Evolutionary conservation across 257 asterid species (phyloP).

Genomic region (Eustoma russellianum): DNA sequence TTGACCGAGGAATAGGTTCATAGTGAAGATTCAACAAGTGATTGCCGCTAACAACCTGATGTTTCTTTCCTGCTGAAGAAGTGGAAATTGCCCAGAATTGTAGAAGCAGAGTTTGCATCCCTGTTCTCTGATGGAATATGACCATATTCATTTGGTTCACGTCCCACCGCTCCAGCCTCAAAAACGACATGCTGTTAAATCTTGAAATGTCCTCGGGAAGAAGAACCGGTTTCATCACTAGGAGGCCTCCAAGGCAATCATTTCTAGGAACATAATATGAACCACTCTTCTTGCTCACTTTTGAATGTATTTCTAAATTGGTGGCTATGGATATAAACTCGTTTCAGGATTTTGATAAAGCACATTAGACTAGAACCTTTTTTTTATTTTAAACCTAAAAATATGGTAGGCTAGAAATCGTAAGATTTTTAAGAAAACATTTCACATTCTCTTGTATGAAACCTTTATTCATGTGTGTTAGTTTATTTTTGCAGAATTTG

Average conservation of each 20-base stretch:
- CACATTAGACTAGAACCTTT: too few relatives aligned
- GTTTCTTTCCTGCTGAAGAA: conserved; percentile 38
- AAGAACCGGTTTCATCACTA: conserved; percentile 18
- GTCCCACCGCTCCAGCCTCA: not conserved
- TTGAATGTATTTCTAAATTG: too few relatives aligned
- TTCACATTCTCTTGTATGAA: too few relatives aligned
- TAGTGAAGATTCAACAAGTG: conserved; percentile 88
- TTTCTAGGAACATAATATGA: too few relatives aligned
- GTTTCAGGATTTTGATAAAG: too few relatives aligned
- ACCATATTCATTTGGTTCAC: conserved; percentile 23
- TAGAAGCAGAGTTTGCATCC: conserved; percentile 21
- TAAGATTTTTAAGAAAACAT: too few relatives aligned
- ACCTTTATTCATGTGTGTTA: too few relatives aligned
- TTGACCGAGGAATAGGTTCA: conserved; percentile 66
- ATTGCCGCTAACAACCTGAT: conserved; percentile 66
- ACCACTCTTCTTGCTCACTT: too few relatives aligned
- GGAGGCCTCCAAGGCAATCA: conserved; percentile 22
- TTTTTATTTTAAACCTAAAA: too few relatives aligned
- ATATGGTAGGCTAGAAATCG: too few relatives aligned
- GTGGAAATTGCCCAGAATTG: conserved; percentile 33
- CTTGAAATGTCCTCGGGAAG: conserved; percentile 22
- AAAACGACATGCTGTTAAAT: conserved; percentile 20
- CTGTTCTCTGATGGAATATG: conserved; percentile 17
- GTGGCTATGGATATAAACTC: too few relatives aligned
- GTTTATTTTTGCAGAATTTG: too few relatives aligned